Percentiles rank a stretch among this genome's conserved stretches.
Evolutionary conservation across 2,329 filamentous ascomycete genomes (phyloP).

Genomic region (Drechslerella coelobrocha): DNA sequence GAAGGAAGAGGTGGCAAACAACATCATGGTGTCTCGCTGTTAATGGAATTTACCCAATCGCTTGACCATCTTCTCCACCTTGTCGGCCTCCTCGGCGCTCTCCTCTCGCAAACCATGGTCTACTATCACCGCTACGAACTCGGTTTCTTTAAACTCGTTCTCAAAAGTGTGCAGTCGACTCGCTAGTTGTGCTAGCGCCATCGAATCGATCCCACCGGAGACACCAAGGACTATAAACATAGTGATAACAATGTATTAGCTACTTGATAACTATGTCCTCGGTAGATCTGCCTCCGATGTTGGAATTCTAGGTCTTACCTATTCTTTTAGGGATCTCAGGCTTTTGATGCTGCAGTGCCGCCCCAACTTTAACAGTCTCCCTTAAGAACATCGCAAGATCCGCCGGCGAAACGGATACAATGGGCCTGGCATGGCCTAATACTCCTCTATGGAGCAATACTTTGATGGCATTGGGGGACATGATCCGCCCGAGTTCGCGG

Average conservation of each 20-base stretch:
- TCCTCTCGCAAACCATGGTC: constrained; percentile 64
- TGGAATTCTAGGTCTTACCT: constrained; percentile 1
- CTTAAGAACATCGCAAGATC: constrained; percentile 21
- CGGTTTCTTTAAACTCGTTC: constrained; percentile 20
- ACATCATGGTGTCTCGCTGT: not conserved
- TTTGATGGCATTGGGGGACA: not conserved
- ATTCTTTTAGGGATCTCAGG: constrained; percentile 25
- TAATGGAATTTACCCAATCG: constrained; percentile 4
- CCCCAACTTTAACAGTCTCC: constrained; percentile 3
- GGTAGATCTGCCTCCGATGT: not conserved
- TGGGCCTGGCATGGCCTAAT: not conserved
- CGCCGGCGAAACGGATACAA: not conserved
- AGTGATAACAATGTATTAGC: not conserved
- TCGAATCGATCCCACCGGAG: constrained; percentile 96
- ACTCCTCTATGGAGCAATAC: not conserved
- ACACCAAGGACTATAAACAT: constrained; percentile 72
- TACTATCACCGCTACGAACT: constrained; percentile 59
- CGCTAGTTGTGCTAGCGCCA: constrained; percentile 85
- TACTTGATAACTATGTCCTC: not conserved
- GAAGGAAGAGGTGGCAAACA: not conserved
- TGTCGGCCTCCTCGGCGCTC: constrained; percentile 64
- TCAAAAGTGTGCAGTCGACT: constrained; percentile 58
- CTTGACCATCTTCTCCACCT: constrained; percentile 59
- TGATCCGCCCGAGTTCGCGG: too few relatives aligned
- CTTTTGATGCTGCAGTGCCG: not conserved